These are phyloP conservation scores for Colletotrichum sp. DNA, from an alignment of 2,329 filamentous ascomycete genomes.

Conservation along the genomic window DNA sequence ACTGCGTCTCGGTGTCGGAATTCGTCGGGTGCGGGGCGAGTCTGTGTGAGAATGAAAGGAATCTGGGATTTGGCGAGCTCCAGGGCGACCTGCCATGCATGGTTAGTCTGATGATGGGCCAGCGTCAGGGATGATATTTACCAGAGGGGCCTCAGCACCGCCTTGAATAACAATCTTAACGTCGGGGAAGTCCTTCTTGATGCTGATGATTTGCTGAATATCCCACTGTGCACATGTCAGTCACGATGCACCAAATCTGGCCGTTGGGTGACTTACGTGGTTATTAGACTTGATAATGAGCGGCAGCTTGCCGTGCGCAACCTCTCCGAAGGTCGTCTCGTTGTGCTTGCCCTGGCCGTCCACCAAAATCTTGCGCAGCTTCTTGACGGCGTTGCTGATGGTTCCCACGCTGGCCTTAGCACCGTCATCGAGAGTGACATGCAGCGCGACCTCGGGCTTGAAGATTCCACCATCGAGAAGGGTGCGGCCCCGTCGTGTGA, in stretches of 20 bases:
- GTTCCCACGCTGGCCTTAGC: slow-evolving; percentile 30
- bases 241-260: background rate
- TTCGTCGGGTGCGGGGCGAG: slow-evolving; percentile 33
- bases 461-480: slow-evolving; percentile 46
- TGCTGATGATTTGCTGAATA: slow-evolving; percentile 41
- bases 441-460: slow-evolving; percentile 45
- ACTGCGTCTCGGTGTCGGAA: slow-evolving; percentile 43
- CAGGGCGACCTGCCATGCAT: slow-evolving; percentile 34
- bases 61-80: slow-evolving; percentile 43
- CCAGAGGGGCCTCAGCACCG: slow-evolving; percentile 40
- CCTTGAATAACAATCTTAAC: slow-evolving; percentile 42
- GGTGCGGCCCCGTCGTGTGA: slow-evolving; percentile 38
- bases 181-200: slow-evolving; percentile 38
- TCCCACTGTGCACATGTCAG: slow-evolving; percentile 35
- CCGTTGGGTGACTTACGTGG: slow-evolving; percentile 1
- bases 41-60: slow-evolving; percentile 46
- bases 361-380: slow-evolving; percentile 38
- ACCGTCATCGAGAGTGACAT: slow-evolving; percentile 41
- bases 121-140: slow-evolving; percentile 22
- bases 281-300: slow-evolving; percentile 40
- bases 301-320: slow-evolving; percentile 40
- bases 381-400: slow-evolving; percentile 29
- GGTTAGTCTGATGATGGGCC: background rate
- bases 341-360: slow-evolving; percentile 38
- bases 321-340: slow-evolving; percentile 37